Conservation (phyloP, 805 yeast genomes). For the Candida ponderosae region DNA sequence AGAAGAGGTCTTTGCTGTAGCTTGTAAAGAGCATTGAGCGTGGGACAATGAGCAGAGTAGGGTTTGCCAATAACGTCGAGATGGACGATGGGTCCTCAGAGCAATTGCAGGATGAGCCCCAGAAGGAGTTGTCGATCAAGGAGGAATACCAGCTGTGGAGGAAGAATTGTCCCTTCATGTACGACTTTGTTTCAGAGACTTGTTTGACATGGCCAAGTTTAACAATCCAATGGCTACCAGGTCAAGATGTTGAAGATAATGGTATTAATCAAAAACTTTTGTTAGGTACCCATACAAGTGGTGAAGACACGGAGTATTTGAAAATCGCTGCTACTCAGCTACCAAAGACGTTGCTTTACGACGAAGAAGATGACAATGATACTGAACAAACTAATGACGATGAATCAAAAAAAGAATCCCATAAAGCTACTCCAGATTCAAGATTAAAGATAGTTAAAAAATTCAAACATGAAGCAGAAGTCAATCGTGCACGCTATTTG, state of each 20-base stretch:
- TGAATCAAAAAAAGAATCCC: conserved; percentile 5
- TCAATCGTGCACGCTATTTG: conserved; percentile 65
- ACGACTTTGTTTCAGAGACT: conserved; percentile 75
- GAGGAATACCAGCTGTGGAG: conserved; percentile 75
- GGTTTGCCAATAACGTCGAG: neutral
- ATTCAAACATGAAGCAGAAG: conserved; percentile 53
- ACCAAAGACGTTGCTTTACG: conserved; percentile 36
- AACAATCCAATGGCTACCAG: conserved; percentile 72
- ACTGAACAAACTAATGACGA: conserved; percentile 17
- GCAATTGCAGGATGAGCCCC: conserved; percentile 11
- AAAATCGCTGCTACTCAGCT: conserved; percentile 57
- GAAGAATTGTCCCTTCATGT: conserved; percentile 74
- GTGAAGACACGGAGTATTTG: conserved; percentile 56
- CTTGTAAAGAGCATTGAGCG: neutral
- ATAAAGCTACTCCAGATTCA: conserved; percentile 23
- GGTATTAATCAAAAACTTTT: conserved; percentile 44
- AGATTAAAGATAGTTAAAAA: conserved; percentile 56
- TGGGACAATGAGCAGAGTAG: neutral
- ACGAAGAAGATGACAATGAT: conserved; percentile 12
- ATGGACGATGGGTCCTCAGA: neutral
- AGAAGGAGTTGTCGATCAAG: conserved; percentile 25
- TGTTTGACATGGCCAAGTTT: conserved; percentile 78
- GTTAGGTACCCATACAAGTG: conserved; percentile 70
- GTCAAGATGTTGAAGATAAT: conserved; percentile 14
- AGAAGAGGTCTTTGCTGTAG: too few relatives aligned